phyloP scores from a whole-genome alignment of 108 stramenopile genomes.

The Epipyxis sp. region DNA sequence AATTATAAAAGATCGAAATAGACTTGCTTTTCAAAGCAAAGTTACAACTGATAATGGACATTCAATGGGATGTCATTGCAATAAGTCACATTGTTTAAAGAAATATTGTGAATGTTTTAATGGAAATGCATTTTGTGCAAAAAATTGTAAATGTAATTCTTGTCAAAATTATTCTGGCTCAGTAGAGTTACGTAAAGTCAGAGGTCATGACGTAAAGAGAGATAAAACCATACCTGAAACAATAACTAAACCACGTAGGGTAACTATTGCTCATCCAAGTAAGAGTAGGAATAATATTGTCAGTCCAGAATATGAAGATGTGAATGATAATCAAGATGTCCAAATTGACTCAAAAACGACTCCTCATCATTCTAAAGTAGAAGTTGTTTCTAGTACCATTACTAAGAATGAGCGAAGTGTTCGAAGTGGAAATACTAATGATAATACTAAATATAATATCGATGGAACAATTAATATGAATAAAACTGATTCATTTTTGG shows the following conservation, averaged over 20 bases:
- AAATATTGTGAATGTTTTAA: conserved; percentile 87
- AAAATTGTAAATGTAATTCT: conserved; percentile 81
- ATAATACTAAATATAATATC: no score
- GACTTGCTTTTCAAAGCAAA: conserved; percentile 80
- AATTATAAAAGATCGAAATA: conserved; percentile 73
- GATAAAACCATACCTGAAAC: background rate
- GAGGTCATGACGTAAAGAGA: background rate
- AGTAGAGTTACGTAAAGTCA: background rate
- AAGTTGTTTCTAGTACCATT: no score
- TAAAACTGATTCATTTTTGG: no score
- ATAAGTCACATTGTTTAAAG: conserved; percentile 59
- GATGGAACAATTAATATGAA: no score
- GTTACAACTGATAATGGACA: conserved; percentile 51
- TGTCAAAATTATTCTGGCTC: conserved; percentile 71
- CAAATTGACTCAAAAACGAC: background rate
- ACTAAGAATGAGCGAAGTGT: no score
- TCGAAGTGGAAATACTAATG: no score
- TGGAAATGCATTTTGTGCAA: conserved; percentile 70
- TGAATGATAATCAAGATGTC: background rate
- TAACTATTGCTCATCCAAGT: background rate
- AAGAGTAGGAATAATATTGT: background rate
- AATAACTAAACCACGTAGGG: background rate
- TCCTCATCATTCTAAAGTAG: background rate
- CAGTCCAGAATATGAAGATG: background rate
- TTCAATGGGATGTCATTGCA: conserved; percentile 44